Percentiles rank a stretch among this genome's conserved stretches.
phyloP scores from a whole-genome alignment of 371 early-diverging fungal species.

The Rhizomucor pusillus region DNA sequence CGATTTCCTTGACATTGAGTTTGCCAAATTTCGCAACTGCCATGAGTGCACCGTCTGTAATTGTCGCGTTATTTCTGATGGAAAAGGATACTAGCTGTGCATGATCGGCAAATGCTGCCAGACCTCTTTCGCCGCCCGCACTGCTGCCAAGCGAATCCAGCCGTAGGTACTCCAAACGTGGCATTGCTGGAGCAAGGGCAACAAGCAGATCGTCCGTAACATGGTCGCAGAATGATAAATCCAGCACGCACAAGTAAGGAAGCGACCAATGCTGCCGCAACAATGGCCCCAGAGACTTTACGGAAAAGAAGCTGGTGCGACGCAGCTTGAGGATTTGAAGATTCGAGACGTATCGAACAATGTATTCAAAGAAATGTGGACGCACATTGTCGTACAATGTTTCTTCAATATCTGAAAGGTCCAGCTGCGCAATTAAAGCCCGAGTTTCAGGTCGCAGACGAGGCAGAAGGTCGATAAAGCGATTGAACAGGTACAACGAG shows the following conservation, averaged over 20 bases:
- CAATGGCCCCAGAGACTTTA: slow-evolving; percentile 7
- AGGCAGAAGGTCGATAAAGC: slow-evolving; percentile 22
- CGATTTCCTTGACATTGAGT: slow-evolving; percentile 23
- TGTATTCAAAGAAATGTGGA: slow-evolving; percentile 21
- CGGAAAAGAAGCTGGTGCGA: slow-evolving; percentile 15
- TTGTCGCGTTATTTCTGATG: slow-evolving; percentile 10
- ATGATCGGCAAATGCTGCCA: slow-evolving; percentile 29
- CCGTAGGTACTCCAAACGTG: slow-evolving; percentile 10
- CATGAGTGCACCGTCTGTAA: slow-evolving; percentile 25
- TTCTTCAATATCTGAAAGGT: slow-evolving; percentile 25
- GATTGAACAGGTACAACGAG: slow-evolving; percentile 22
- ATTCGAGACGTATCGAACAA: slow-evolving; percentile 15
- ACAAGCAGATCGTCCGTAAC: slow-evolving; percentile 30
- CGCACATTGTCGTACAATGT: slow-evolving; percentile 27
- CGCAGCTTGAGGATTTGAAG: slow-evolving; percentile 18
- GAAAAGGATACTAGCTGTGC: slow-evolving; percentile 22
- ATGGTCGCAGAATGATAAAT: slow-evolving; percentile 27
- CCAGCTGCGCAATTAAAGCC: slow-evolving; percentile 12
- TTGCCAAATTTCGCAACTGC: slow-evolving; percentile 34
- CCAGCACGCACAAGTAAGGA: slow-evolving; percentile 14
- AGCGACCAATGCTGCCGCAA: slow-evolving; percentile 11
- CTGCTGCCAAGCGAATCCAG: slow-evolving; percentile 15
- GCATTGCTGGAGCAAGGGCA: slow-evolving; percentile 22
- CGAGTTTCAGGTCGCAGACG: slow-evolving; percentile 1
- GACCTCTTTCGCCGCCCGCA: slow-evolving; percentile 20